Evolutionary conservation across 345 rosid species (phyloP).

Genomic region (Brassica cretica): DNA sequence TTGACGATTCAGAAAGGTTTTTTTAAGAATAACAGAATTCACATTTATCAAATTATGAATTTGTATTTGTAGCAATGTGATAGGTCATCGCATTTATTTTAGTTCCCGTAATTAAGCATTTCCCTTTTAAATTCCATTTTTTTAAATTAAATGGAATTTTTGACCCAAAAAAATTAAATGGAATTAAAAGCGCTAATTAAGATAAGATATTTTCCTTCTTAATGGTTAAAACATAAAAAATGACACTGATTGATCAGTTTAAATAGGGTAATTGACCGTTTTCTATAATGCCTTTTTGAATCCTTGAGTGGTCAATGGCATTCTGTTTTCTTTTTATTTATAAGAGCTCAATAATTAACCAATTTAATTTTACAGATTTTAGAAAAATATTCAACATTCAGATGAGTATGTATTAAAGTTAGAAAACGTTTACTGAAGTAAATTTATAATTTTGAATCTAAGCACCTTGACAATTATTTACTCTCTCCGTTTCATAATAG

Average conservation of each 20-base stretch:
- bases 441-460: neutral
- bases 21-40: conserved; percentile 22
- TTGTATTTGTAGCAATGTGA: conserved; percentile 31
- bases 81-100: conserved; percentile 15
- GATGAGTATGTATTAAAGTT: neutral
- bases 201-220: neutral
- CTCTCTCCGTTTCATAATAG: no score
- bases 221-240: conserved; percentile 22
- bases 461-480: no score
- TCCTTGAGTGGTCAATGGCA: neutral
- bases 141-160: neutral
- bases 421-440: neutral
- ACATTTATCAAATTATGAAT: neutral
- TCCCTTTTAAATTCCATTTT: conserved; percentile 7
- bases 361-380: neutral
- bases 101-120: conserved; percentile 17
- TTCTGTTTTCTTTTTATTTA: neutral
- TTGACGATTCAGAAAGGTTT: conserved; percentile 20
- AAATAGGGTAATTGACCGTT: conserved; percentile 27
- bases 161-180: neutral
- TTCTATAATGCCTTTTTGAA: neutral
- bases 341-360: neutral
- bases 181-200: conserved; percentile 20
- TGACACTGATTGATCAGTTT: conserved; percentile 26
- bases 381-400: neutral